Evolutionary conservation across 257 asterid species (phyloP).

Genomic region (Solanum neorickii): DNA sequence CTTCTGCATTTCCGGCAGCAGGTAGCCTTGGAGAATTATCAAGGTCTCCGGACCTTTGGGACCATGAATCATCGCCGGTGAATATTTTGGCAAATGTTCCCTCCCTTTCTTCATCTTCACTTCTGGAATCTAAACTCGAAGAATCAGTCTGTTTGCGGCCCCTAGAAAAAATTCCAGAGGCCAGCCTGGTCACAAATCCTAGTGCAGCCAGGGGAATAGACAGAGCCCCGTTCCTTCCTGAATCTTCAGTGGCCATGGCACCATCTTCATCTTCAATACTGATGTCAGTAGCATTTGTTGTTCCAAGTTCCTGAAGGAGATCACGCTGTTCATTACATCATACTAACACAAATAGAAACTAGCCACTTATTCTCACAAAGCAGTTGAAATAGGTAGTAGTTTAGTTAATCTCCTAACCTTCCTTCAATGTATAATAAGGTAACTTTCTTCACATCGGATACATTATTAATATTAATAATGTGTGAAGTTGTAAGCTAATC

Average conservation of each 20-base stretch:
- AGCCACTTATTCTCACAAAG: background rate
- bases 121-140: conserved; percentile 26
- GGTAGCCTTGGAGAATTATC: conserved; percentile 27
- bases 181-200: conserved; percentile 80
- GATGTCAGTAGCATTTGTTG: conserved; percentile 32
- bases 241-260: conserved; percentile 31
- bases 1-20: conserved; percentile 26
- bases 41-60: conserved; percentile 29
- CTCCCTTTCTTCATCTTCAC: conserved; percentile 46
- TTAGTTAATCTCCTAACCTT: background rate
- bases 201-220: conserved; percentile 87
- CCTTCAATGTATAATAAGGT: background rate
- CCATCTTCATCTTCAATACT: conserved; percentile 42
- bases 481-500: background rate
- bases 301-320: conserved; percentile 38
- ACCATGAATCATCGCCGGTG: conserved; percentile 31
- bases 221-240: conserved; percentile 69
- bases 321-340: background rate
- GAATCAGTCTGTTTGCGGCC: conserved; percentile 45
- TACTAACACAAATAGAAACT: background rate
- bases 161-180: conserved; percentile 86
- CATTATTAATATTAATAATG: background rate
- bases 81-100: conserved; percentile 11
- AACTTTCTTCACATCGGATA: background rate
- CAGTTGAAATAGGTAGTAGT: background rate